These are phyloP conservation scores for Saitozyma sp. DNA, from an alignment of 768 basidiomycete species.

Conservation along the genomic window DNA sequence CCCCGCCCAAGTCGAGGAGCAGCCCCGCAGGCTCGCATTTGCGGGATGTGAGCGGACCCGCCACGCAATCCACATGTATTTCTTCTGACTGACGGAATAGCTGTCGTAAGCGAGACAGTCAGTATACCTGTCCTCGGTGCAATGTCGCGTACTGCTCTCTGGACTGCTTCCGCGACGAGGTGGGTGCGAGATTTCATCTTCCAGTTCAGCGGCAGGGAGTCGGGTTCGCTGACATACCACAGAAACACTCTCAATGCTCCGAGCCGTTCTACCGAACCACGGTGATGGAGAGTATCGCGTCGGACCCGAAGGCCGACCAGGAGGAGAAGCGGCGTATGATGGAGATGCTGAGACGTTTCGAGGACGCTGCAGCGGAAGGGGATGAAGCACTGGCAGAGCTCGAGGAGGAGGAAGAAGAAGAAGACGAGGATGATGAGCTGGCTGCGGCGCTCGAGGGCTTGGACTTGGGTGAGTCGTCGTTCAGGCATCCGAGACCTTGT, in stretches of 20 bases:
- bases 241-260: slow-evolving; percentile 45
- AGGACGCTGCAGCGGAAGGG: slow-evolving; percentile 35
- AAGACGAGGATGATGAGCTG: slow-evolving; percentile 31
- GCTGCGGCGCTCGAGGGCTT: slow-evolving; percentile 25
- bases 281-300: slow-evolving; percentile 42
- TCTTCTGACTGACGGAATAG: slow-evolving; percentile 26
- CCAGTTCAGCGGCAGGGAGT: too few relatives aligned
- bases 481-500: not conserved
- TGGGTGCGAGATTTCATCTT: slow-evolving; percentile 17
- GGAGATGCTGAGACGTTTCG: slow-evolving; percentile 44
- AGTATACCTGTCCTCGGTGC: slow-evolving; percentile 48
- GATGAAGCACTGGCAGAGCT: slow-evolving; percentile 19
- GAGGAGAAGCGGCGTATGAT: slow-evolving; percentile 50
- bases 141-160: slow-evolving; percentile 40
- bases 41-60: slow-evolving; percentile 41
- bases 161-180: slow-evolving; percentile 33
- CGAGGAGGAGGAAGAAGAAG: slow-evolving; percentile 40
- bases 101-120: slow-evolving; percentile 40
- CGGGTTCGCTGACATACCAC: not conserved
- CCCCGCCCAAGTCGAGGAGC: slow-evolving; percentile 28
- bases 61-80: not conserved
- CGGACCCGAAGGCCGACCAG: slow-evolving; percentile 47
- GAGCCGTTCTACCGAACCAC: slow-evolving; percentile 43
- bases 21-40: slow-evolving; percentile 16
- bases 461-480: slow-evolving; percentile 34